These are phyloP conservation scores for Torulaspora indica DNA, from an alignment of 805 yeast genomes.

Conservation along the genomic window DNA sequence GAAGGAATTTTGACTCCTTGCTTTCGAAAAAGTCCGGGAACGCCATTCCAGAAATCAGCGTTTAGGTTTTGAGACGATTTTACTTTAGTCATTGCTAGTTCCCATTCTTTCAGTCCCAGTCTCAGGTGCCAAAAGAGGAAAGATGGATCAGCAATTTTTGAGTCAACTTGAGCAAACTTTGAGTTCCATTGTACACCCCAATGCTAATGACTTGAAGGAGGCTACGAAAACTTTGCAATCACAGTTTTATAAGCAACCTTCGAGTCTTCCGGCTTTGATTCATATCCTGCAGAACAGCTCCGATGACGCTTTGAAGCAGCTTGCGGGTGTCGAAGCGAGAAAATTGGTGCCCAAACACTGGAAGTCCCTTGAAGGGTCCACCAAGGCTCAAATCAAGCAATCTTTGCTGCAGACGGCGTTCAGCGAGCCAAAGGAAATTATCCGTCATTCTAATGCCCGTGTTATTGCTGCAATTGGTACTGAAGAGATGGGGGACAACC, in stretches of 20 bases:
- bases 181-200: slow-evolving; percentile 74
- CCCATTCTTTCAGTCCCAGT: neutral
- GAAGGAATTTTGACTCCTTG: neutral
- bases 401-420: slow-evolving; percentile 68
- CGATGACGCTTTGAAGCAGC: slow-evolving; percentile 71
- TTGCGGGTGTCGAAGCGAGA: slow-evolving; percentile 96
- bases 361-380: slow-evolving; percentile 43
- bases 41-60: neutral
- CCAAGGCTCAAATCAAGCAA: slow-evolving; percentile 58
- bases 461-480: slow-evolving; percentile 83
- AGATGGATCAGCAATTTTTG: slow-evolving; percentile 68
- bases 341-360: slow-evolving; percentile 73
- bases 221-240: slow-evolving; percentile 72
- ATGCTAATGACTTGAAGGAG: slow-evolving; percentile 69
- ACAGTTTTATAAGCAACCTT: slow-evolving; percentile 66
- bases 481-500: slow-evolving; percentile 58
- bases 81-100: neutral
- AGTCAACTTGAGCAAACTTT: slow-evolving; percentile 73
- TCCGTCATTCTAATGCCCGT: slow-evolving; percentile 86
- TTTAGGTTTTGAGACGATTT: slow-evolving; percentile 1
- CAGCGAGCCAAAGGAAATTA: slow-evolving; percentile 54
- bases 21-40: neutral
- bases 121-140: slow-evolving; percentile 1
- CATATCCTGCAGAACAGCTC: slow-evolving; percentile 70
- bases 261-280: slow-evolving; percentile 74